Conservation (phyloP, 1,284 basidiomycete species). For the Boletus mariae region DNA sequence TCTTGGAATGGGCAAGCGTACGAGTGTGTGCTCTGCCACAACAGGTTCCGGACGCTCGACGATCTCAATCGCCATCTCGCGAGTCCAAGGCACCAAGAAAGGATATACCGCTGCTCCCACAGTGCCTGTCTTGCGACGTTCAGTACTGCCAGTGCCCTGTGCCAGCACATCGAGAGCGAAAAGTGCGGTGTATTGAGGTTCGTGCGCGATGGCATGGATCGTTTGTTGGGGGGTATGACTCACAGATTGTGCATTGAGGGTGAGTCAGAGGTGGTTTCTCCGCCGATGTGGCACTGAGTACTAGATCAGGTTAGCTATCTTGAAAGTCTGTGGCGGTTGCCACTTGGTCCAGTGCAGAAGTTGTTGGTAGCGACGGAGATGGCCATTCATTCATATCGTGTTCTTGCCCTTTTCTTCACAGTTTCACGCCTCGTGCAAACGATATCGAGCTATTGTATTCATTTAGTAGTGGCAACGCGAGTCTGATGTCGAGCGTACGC, state of each 20-base stretch:
- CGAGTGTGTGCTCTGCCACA: slow-evolving; percentile 55
- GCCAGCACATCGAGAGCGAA: slow-evolving; percentile 56
- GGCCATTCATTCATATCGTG: background rate
- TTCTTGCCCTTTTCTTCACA: background rate
- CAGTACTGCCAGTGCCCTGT: slow-evolving; percentile 45
- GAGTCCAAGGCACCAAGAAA: slow-evolving; percentile 46
- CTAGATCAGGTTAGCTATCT: slow-evolving; percentile 17
- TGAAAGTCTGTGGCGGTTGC: slow-evolving; percentile 12
- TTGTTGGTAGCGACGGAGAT: background rate
- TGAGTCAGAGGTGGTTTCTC: slow-evolving; percentile 29
- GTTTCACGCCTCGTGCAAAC: background rate
- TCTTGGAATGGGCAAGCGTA: slow-evolving; percentile 48
- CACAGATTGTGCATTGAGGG: slow-evolving; percentile 16
- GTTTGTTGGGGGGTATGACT: slow-evolving; percentile 15
- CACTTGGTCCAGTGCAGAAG: no score
- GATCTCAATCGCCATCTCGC: slow-evolving; percentile 51
- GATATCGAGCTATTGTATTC: background rate
- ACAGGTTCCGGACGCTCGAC: slow-evolving; percentile 33
- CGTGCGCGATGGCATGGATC: slow-evolving; percentile 38
- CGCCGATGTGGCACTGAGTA: background rate
- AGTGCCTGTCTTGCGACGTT: slow-evolving; percentile 39
- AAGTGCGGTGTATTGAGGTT: slow-evolving; percentile 48
- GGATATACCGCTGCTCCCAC: slow-evolving; percentile 43
- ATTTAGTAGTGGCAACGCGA: slow-evolving; percentile 9
- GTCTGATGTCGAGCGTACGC: slow-evolving; percentile 53